phyloP scores from a whole-genome alignment of 1,284 basidiomycete species.

The Boletellus sp. region DNA sequence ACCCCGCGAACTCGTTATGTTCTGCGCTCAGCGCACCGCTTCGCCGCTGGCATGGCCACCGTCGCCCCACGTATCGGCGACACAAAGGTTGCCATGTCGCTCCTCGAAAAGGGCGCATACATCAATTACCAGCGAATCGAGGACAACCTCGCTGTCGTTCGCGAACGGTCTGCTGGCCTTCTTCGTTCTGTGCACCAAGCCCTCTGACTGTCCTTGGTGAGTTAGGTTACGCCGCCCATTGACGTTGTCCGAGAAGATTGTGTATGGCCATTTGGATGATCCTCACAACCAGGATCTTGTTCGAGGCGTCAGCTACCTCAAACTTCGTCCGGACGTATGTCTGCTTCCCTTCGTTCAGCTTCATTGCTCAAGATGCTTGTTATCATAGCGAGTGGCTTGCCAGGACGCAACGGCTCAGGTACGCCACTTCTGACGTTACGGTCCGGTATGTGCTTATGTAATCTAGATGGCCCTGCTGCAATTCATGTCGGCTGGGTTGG shows the following conservation, averaged over 20 bases:
- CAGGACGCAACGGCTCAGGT: conserved; percentile 97
- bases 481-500: conserved; percentile 99
- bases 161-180: conserved; percentile 61
- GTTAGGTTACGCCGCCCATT: conserved; percentile 86
- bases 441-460: conserved; percentile 32
- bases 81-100: conserved; percentile 69
- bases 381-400: conserved; percentile 88
- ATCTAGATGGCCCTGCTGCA: conserved; percentile 96
- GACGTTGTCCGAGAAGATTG: conserved; percentile 96
- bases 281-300: conserved; percentile 86
- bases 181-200: not conserved
- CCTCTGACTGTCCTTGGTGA: not conserved
- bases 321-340: conserved; percentile 90
- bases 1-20: conserved; percentile 57
- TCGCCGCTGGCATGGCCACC: conserved; percentile 76
- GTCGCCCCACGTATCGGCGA: conserved; percentile 55
- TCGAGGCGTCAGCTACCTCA: conserved; percentile 89
- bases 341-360: not conserved
- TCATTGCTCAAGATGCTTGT: conserved; percentile 12
- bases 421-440: conserved; percentile 19
- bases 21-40: conserved; percentile 54
- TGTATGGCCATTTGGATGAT: conserved; percentile 98
- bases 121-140: conserved; percentile 99
- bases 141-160: conserved; percentile 86
- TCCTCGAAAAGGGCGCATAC: conserved; percentile 81